Conservation (phyloP, 2,329 filamentous ascomycete genomes). For the Penicillium digitatum region DNA sequence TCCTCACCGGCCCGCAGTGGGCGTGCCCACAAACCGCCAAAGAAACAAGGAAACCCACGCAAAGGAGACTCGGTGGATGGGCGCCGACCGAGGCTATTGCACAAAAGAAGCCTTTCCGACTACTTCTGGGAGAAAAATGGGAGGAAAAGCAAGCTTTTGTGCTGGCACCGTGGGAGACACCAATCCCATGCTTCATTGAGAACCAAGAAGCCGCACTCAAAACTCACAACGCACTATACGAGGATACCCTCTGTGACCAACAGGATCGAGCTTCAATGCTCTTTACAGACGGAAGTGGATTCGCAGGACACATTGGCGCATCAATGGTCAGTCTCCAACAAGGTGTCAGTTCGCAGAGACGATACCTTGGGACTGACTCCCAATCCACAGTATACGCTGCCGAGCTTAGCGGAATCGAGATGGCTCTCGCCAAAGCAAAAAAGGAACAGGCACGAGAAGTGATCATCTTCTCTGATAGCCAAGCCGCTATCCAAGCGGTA, state of each 20-base stretch:
- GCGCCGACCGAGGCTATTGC: not conserved
- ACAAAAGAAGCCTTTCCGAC: not conserved
- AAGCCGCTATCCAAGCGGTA: not conserved
- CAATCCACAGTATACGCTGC: not conserved
- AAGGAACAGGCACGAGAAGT: not conserved
- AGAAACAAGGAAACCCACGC: not conserved
- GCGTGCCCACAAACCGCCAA: not conserved
- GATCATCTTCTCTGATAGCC: not conserved
- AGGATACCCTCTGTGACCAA: not conserved
- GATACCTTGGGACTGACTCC: not conserved
- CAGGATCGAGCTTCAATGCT: too few relatives aligned
- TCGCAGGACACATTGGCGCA: not conserved
- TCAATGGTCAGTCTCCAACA: not conserved
- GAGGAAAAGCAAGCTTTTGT: not conserved
- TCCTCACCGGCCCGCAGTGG: not conserved
- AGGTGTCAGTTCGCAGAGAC: too few relatives aligned
- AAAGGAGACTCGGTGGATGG: not conserved
- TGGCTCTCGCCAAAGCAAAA: not conserved
- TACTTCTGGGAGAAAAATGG: not conserved
- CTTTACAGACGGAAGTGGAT: not conserved
- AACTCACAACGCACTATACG: not conserved
- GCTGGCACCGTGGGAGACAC: not conserved
- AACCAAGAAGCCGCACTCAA: not conserved
- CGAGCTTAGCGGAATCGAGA: not conserved
- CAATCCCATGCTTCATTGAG: not conserved